Conservation (phyloP, 2,329 filamentous ascomycete species). For the Penicillium sp. region DNA sequence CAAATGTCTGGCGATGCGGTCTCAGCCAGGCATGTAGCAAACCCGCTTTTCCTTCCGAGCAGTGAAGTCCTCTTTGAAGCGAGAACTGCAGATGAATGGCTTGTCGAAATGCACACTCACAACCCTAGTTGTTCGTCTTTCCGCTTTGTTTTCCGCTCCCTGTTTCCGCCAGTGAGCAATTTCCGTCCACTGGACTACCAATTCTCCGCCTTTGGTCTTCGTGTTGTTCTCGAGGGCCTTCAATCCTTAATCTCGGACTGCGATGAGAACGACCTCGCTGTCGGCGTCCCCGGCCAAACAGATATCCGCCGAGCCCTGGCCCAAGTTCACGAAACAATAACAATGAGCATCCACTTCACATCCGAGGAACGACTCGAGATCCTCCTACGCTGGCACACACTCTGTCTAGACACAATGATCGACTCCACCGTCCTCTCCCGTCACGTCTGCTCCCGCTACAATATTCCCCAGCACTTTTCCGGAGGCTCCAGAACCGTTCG, state of each 20-base stretch:
- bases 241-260: conserved; percentile 47
- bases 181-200: conserved; percentile 33
- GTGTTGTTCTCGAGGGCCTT: conserved; percentile 48
- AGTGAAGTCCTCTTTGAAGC: conserved; percentile 46
- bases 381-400: conserved; percentile 48
- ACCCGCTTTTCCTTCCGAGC: conserved; percentile 43
- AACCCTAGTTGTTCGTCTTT: conserved; percentile 40
- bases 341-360: conserved; percentile 38
- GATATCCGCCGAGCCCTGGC: conserved; percentile 44
- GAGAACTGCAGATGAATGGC: conserved; percentile 44
- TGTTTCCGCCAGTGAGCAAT: conserved; percentile 40
- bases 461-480: conserved; percentile 45
- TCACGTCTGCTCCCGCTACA: conserved; percentile 42
- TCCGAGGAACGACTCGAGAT: conserved; percentile 43
- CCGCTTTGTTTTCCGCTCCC: conserved; percentile 41
- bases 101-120: conserved; percentile 37
- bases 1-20: conserved; percentile 47
- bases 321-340: conserved; percentile 43
- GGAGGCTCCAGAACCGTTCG: conserved; percentile 30
- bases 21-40: conserved; percentile 47
- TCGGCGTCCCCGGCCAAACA: conserved; percentile 43
- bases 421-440: conserved; percentile 45
- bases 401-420: conserved; percentile 47
- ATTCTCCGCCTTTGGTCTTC: conserved; percentile 45
- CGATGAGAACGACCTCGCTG: conserved; percentile 39